Percentiles rank a stretch among this genome's conserved stretches.
phyloP scores from a whole-genome alignment of 2,329 filamentous ascomycete species.

The Magnaporthiopsis incrustans region DNA sequence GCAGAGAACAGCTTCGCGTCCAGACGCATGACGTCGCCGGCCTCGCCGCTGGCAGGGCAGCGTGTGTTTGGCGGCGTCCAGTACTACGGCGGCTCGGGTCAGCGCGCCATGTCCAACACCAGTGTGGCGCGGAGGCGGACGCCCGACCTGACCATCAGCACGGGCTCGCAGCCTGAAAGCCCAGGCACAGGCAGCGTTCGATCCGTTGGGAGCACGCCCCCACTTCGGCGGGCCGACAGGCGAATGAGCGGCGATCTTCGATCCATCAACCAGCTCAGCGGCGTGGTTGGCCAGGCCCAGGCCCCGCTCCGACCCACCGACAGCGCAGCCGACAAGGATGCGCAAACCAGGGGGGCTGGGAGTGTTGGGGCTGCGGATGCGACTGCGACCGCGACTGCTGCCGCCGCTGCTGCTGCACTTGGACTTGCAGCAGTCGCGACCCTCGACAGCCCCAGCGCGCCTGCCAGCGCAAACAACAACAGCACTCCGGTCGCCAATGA shows the following conservation, averaged over 20 bases:
- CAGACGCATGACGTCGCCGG: neutral
- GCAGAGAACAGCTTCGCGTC: neutral
- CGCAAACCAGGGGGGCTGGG: slow-evolving; percentile 9
- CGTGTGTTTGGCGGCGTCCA: neutral
- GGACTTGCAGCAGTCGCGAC: neutral
- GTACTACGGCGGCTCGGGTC: neutral
- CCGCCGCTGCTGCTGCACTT: slow-evolving; percentile 6
- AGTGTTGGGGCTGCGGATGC: slow-evolving; percentile 2
- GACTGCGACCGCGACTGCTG: neutral
- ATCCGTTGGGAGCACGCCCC: slow-evolving; percentile 47
- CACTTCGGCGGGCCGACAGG: slow-evolving; percentile 61
- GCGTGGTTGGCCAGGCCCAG: slow-evolving; percentile 14
- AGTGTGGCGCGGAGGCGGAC: slow-evolving; percentile 43
- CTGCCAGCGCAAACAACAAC: slow-evolving; percentile 15
- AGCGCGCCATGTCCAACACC: slow-evolving; percentile 43
- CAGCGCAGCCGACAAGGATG: slow-evolving; percentile 13
- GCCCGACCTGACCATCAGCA: slow-evolving; percentile 42
- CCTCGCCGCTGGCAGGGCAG: neutral
- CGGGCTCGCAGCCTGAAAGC: slow-evolving; percentile 44
- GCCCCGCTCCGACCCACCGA: slow-evolving; percentile 4
- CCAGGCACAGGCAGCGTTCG: slow-evolving; percentile 47
- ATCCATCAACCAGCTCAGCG: slow-evolving; percentile 50
- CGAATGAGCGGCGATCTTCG: slow-evolving; percentile 70
- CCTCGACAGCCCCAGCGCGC: slow-evolving; percentile 10
- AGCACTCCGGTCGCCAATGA: slow-evolving; percentile 73